Evolutionary conservation across 345 rosid species (phyloP), one percentile per base, ranked within the genome.

Genomic region (Sisymbrium irio): DNA sequence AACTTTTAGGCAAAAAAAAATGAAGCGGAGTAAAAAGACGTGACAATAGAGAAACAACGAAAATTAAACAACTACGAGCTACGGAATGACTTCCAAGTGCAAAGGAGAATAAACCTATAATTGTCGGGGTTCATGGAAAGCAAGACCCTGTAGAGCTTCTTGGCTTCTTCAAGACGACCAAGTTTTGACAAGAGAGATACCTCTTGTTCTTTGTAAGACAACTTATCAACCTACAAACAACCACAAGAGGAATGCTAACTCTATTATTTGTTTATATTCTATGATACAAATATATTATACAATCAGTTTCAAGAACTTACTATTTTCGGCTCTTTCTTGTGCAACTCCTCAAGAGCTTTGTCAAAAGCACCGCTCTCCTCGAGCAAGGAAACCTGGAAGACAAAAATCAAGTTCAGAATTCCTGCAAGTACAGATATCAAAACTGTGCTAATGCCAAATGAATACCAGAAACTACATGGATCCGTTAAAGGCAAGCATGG

Each of bases 51-150:
- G 33, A 41, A 40, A 67, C 47, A 75, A 53, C 8, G 5, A 69
- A 36, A 46, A 49, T 32, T 30, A 41, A 36, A 54, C 18, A 64
- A 42, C 41, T 60, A 51, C 44, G 27, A 25, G 55, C 44, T 58
- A 35, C 56, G 13, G 25, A 19, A 63, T 15, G 27, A 82, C 39
- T 61, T 56, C 9, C 41, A 25, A 57, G 63, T 27, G 57, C 58
- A 25, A n/a, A 44, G 70, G 54, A 56, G 25, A 68, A 58, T 6
- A 73, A 75, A 92, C 99, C 98, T 87, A 82, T 96, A 96, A 73
- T 96, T 92, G 83, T 96, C 99, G 49, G 99, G 98, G 86, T 92
- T 96, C 84, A 93, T 82, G 46, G 86, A 82, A 68, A 96, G 97
- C 53, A 96, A 83, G 44, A 18, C 78, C 87, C 79, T 84, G 78